Evolutionary conservation across 768 basidiomycete genomes (phyloP).

Genomic region (Phlegmacium glaucopus): DNA sequence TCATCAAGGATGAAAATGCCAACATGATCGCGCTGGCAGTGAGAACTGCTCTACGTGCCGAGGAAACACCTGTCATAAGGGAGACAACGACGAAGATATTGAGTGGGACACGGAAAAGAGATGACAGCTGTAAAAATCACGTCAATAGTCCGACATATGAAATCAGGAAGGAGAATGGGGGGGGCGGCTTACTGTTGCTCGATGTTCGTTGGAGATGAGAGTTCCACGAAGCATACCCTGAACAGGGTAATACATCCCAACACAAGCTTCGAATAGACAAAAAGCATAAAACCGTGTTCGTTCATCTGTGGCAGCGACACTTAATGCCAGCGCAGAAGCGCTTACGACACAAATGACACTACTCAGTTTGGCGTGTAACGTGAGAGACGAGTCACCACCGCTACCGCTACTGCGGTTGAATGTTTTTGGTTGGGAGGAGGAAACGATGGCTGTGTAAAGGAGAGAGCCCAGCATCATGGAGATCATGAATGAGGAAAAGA

Average conservation of each 20-base stretch:
- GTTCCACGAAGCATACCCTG: conserved; percentile 71
- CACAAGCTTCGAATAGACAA: conserved; percentile 72
- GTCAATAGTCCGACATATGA: neutral
- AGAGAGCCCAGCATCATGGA: conserved; percentile 81
- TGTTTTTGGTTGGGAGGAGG: conserved; percentile 22
- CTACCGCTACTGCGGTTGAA: conserved; percentile 6
- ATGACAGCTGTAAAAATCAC: conserved; percentile 46
- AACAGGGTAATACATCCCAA: conserved; percentile 77
- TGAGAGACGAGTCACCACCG: conserved; percentile 39
- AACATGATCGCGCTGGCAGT: conserved; percentile 56
- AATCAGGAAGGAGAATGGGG: conserved; percentile 3
- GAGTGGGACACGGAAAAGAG: conserved; percentile 71
- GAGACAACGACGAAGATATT: conserved; percentile 72
- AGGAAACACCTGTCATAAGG: conserved; percentile 64
- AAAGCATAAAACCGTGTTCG: conserved; percentile 67
- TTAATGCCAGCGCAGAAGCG: conserved; percentile 51
- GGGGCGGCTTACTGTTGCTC: conserved; percentile 73
- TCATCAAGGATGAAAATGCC: conserved; percentile 56
- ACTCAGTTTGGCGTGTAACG: conserved; percentile 65
- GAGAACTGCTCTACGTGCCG: conserved; percentile 59
- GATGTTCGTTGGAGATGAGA: conserved; percentile 66
- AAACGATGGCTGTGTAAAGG: conserved; percentile 53
- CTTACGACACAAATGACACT: conserved; percentile 58
- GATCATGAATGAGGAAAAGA: conserved; percentile 80
- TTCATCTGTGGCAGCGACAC: conserved; percentile 42